These are phyloP conservation scores for Trebouxia sp. DNA, from an alignment of 139 green algal species.

Conservation along the genomic window DNA sequence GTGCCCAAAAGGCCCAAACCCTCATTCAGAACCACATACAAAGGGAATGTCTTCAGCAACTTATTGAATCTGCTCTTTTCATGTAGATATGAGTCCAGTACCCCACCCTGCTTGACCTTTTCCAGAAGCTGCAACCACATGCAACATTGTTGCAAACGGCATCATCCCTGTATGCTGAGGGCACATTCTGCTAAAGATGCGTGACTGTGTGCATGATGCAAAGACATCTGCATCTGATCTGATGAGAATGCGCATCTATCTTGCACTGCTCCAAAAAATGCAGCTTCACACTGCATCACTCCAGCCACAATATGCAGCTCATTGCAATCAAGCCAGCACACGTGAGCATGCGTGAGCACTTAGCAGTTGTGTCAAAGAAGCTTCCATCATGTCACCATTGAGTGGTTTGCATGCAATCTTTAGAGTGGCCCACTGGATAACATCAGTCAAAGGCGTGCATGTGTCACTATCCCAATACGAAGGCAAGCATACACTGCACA, in stretches of 20 bases:
- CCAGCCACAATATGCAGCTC: too few species aligned
- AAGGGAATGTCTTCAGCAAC: conserved; percentile 54
- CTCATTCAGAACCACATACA: conserved; percentile 79
- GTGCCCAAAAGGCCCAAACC: conserved; percentile 72
- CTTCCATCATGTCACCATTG: too few species aligned
- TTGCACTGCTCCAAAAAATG: too few species aligned
- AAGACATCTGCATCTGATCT: too few species aligned
- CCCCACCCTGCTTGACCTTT: conserved; percentile 51
- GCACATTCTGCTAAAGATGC: too few species aligned
- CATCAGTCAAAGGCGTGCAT: too few species aligned
- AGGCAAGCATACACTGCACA: too few species aligned
- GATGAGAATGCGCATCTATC: too few species aligned
- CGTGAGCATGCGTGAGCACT: too few species aligned
- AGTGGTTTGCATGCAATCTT: too few species aligned
- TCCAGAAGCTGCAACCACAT: conserved; percentile 46
- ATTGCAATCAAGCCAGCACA: background rate
- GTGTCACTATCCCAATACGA: background rate
- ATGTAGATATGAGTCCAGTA: conserved; percentile 76
- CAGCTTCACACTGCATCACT: too few species aligned
- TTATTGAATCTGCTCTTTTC: conserved; percentile 52
- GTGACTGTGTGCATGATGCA: background rate
- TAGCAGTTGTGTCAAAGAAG: conserved; percentile 1
- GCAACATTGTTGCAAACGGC: background rate
- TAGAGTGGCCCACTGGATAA: too few species aligned
- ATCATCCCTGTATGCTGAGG: background rate